Base-by-base conservation (phyloP, 2,329 filamentous ascomycete genomes). In the Thelonectria discophora region DNA sequence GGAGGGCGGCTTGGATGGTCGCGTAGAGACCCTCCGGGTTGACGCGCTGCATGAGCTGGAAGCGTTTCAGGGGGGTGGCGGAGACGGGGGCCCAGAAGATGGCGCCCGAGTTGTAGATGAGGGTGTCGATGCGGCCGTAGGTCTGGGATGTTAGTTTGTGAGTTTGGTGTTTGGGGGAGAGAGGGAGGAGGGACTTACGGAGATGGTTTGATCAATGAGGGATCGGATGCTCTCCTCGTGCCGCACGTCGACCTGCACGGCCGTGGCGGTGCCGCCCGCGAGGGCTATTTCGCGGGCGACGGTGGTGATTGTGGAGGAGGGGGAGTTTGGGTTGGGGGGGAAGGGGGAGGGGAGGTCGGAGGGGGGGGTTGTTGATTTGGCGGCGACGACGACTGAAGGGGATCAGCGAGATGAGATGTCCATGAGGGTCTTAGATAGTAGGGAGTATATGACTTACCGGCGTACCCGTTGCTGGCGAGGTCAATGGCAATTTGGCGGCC, bases 91-190 rank as follows among this genome's bases (percentile, higher is more conserved):
- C 85, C 91, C 92, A 94, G 89, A 90, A 95, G 67, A 96, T 93
- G 3, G 92, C 92, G 42, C 92, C 92, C 0, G 89, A 88, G 74
- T 95, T 96, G 80, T 96, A 96, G 50, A 95, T 76, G 2, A 96
- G 77, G 0, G 90, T 89, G 73, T 95, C 91, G 3, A 96, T 79
- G 20, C 84, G 84, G 45, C 83, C 82, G 69, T 90, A 89, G 5
- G 75, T 80, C 69, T 86, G 10, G 43, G 53, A 58, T 51, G 61
- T 48, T 45, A 12, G 20, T 6, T 3, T 50, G 21, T 57, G 61
- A 53, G 24, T 47, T 55, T 39, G 3, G 10, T 50, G n/a, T 32
- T 13, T 30, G 24, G 27, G 37, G 42, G 6, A 42, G 30, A 18
- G 7, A 10, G 30, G 11, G 12, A 27, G 13, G 32, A 30, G 37